Evolutionary conservation across 1,284 basidiomycete genomes (phyloP).

Genomic region (Boletellus deceptivus): DNA sequence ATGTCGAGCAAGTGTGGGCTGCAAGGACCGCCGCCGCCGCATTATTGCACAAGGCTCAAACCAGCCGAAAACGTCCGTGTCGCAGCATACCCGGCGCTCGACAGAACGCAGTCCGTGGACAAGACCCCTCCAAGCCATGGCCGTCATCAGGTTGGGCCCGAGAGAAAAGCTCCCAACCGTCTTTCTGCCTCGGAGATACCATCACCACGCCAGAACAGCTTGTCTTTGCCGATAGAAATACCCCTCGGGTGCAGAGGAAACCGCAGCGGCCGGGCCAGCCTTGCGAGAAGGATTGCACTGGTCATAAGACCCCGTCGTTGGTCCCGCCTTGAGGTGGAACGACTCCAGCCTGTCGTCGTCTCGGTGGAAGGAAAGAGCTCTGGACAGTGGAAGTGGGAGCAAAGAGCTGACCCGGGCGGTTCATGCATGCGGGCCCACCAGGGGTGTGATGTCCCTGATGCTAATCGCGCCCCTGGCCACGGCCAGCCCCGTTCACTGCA

Average conservation of each 20-base stretch:
- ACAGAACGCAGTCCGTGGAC: constrained; percentile 30
- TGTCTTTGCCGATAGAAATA: constrained; percentile 18
- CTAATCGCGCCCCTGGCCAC: not conserved
- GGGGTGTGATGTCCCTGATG: constrained; percentile 8
- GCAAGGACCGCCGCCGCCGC: constrained; percentile 29
- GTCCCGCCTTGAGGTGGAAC: constrained; percentile 22
- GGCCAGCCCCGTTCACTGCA: not conserved
- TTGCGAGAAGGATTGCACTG: constrained; percentile 27
- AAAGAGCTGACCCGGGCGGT: not conserved
- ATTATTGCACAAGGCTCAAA: constrained; percentile 21
- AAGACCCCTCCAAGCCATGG: constrained; percentile 31
- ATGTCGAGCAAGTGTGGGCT: constrained; percentile 26
- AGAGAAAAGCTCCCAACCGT: constrained; percentile 19
- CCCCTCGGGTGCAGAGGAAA: constrained; percentile 25
- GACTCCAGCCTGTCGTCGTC: constrained; percentile 22
- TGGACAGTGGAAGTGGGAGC: not conserved
- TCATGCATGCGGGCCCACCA: not conserved
- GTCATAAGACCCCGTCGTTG: constrained; percentile 30
- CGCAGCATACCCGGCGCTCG: constrained; percentile 27
- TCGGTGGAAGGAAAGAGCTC: constrained; percentile 6
- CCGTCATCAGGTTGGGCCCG: constrained; percentile 22
- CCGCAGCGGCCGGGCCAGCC: constrained; percentile 22
- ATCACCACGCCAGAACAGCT: constrained; percentile 26
- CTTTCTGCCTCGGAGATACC: constrained; percentile 13
- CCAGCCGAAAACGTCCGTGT: constrained; percentile 32